Base-by-base conservation (phyloP, 1,139 yeast genomes). In the Sugiyamaella paludigena region DNA sequence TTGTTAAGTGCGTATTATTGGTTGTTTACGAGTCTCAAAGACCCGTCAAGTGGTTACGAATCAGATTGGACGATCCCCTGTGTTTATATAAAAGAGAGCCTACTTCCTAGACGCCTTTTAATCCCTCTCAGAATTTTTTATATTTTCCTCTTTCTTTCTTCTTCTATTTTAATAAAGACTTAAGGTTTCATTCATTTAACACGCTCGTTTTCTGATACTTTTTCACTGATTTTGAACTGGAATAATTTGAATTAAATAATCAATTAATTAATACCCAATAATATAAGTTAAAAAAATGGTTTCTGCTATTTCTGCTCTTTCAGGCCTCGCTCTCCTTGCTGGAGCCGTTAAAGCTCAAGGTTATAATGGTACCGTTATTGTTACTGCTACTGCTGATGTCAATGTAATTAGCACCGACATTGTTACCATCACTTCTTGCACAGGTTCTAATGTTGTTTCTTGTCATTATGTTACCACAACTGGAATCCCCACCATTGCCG, bases 381-480 rank as follows among this genome's bases (percentile, higher is more conserved):
- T 41, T n/a, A 40, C 50, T 36, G 47, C 50, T 10, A 52, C 56
- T 26, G 39, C 50, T 28, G 43, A 47, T 7, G 51, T 52, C 45
- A 50, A 54, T 16, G 51, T 50, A 30, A 36, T 50, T 40, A 43
- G 54, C 38, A 45, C 53, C 30, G 58, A 54, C 19, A 42, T 58
- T 32, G 52, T 52, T 29, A 53, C 56, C 44, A 33, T 42, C 48
- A 58, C 59, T 49, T 44, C 48, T 41, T 58, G 60, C 52, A 53
- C 62, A 45, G 59, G 59, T 37, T 52, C 58, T 38, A 51, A 57
- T 50, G 55, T 58, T 47, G 60, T 55, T 34, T 49, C 54, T 19
- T 58, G 61, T 50, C 60, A 58, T 55, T 50, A 55, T 55, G 54
- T 57, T 46, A 55, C 61, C 46, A 29, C 48, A 41, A 45, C 58